Evolutionary conservation across 2,329 filamentous ascomycete genomes (phyloP).

Genomic region (Magnaporthiopsis rhizophila): DNA sequence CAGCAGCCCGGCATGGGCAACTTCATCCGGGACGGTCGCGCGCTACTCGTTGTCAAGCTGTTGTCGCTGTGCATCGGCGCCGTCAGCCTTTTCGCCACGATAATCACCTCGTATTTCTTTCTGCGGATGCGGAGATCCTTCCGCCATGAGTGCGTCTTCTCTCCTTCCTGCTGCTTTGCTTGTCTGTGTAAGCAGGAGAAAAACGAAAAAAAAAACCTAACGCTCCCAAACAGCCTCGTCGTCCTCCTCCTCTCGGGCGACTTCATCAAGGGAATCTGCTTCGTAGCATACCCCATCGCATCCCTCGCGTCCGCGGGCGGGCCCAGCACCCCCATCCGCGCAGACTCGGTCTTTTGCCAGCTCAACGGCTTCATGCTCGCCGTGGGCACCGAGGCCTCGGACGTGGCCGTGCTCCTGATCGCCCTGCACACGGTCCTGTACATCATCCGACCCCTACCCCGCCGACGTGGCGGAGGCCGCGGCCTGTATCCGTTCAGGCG

Average conservation of each 20-base stretch:
- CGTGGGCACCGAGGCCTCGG: conserved; percentile 60
- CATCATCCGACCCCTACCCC: conserved; percentile 50
- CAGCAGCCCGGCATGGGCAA: neutral
- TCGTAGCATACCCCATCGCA: conserved; percentile 56
- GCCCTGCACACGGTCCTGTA: conserved; percentile 65
- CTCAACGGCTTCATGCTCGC: conserved; percentile 60
- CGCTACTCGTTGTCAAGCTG: conserved; percentile 1
- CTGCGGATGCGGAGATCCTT: conserved; percentile 65
- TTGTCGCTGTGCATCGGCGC: conserved; percentile 35
- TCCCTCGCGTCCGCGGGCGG: conserved; percentile 33
- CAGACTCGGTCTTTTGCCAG: conserved; percentile 54
- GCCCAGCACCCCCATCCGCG: conserved; percentile 36
- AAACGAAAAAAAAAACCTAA: conserved; percentile 6
- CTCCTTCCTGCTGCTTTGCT: neutral
- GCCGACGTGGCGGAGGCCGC: conserved; percentile 38
- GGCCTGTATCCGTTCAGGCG: conserved; percentile 62
- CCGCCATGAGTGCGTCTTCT: conserved; percentile 55
- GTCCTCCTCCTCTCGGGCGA: conserved; percentile 67
- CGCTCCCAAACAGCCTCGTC: conserved; percentile 48
- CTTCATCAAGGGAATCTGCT: conserved; percentile 61
- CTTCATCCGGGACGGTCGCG: neutral
- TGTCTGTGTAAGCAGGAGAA: neutral
- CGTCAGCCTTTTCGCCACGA: conserved; percentile 47
- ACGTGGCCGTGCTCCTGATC: conserved; percentile 65
- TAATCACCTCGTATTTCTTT: conserved; percentile 63